Evolutionary conservation across 306 rosid species (phyloP).

Genomic region (Rosa multiflora): DNA sequence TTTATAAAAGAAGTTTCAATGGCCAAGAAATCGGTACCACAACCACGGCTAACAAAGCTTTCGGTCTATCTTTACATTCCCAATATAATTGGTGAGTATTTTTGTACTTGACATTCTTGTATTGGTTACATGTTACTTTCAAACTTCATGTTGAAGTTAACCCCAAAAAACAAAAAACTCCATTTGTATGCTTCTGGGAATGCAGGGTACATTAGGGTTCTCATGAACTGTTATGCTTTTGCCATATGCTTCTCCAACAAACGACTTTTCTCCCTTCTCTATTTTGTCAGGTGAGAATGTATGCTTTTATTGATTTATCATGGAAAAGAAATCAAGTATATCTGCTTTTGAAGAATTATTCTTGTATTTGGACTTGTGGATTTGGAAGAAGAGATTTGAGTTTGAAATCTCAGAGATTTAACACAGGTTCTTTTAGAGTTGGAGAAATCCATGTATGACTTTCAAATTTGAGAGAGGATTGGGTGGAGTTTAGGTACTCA

Average conservation of each 20-base stretch:
- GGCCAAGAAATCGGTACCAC: conserved; percentile 61
- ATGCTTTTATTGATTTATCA: background rate
- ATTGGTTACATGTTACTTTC: too few species aligned
- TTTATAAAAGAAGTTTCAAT: conserved; percentile 44
- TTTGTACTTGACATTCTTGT: background rate
- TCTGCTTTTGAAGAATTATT: background rate
- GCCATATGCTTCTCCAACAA: conserved; percentile 74
- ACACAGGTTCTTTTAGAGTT: background rate
- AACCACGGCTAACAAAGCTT: conserved; percentile 47
- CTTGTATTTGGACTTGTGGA: background rate
- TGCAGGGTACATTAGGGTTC: conserved; percentile 86
- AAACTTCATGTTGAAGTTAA: background rate
- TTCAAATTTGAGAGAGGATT: background rate
- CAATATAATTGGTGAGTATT: conserved; percentile 81
- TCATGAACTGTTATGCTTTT: conserved; percentile 76
- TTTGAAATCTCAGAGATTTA: background rate
- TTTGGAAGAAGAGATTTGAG: background rate
- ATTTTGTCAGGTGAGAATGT: conserved; percentile 71
- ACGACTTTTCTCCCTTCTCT: conserved; percentile 64
- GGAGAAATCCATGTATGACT: background rate
- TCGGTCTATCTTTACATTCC: conserved; percentile 88
- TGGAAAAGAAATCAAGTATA: too few species aligned
- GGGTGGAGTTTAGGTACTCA: background rate
- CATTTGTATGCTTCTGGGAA: background rate
- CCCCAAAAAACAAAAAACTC: too few species aligned